phyloP scores from a whole-genome alignment of 495 filamentous ascomycete genomes.

The Daldinia caldariorum region DNA sequence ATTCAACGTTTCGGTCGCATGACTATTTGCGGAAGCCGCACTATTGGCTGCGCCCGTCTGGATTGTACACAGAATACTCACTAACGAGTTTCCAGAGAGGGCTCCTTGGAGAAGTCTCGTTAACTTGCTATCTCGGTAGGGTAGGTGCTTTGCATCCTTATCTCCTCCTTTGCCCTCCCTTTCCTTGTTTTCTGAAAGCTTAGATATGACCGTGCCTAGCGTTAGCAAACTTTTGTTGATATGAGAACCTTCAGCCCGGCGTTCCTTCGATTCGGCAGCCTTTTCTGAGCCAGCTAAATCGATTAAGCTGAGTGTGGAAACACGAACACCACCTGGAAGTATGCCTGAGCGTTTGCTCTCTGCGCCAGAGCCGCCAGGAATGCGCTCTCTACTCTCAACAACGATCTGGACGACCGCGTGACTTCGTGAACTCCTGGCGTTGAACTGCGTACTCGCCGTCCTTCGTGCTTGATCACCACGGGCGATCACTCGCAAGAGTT shows the following conservation, averaged over 20 bases:
- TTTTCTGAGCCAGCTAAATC: constrained; percentile 96
- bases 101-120: constrained; percentile 93
- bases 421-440: constrained; percentile 93
- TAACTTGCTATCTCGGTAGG: constrained; percentile 96
- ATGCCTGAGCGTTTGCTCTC: constrained; percentile 81
- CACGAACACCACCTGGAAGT: constrained; percentile 88
- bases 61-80: constrained; percentile 97
- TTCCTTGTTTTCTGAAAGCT: constrained; percentile 83
- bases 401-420: constrained; percentile 99
- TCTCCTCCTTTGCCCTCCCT: constrained; percentile 78
- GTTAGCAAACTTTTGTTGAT: constrained; percentile 98
- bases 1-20: constrained; percentile 90
- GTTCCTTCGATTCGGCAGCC: constrained; percentile 93
- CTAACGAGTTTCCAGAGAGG: constrained; percentile 89
- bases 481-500: constrained; percentile 93
- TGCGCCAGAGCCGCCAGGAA: constrained; percentile 59
- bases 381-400: constrained; percentile 92
- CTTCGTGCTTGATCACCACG: constrained; percentile 89
- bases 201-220: constrained; percentile 92
- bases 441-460: constrained; percentile 94
- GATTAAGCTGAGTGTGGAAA: constrained; percentile 94
- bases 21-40: constrained; percentile 68
- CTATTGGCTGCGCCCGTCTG: constrained; percentile 76
- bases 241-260: constrained; percentile 93
- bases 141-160: constrained; percentile 88